Evolutionary conservation across 176 grass and related monocot species (phyloP).

Genomic region (Secale cereale): DNA sequence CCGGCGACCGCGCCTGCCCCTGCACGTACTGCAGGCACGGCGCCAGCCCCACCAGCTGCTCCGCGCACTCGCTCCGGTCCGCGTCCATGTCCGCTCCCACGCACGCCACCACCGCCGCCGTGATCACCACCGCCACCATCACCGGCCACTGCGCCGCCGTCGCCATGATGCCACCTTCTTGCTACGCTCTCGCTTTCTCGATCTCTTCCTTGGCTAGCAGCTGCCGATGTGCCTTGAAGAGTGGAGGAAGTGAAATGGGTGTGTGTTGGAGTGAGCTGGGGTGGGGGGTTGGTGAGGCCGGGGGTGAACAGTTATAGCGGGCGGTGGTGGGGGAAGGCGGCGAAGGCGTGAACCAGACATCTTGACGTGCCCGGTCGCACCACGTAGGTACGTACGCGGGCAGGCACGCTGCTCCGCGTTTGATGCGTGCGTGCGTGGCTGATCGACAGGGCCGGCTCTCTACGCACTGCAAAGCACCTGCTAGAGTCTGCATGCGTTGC

Average conservation of each 20-base stretch:
- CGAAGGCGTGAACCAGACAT: not conserved
- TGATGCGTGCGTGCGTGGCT: not conserved
- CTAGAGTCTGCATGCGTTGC: not conserved
- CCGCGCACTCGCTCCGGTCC: constrained; percentile 75
- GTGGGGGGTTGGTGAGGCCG: not conserved
- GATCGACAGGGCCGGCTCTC: no score
- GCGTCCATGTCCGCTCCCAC: constrained; percentile 43
- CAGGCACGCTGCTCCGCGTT: no score
- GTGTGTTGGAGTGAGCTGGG: not conserved
- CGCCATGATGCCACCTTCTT: not conserved
- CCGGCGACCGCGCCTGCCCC: constrained; percentile 49
- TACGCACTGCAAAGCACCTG: no score
- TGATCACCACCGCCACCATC: not conserved
- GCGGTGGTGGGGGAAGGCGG: not conserved
- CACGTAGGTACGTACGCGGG: not conserved
- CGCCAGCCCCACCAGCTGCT: constrained; percentile 65
- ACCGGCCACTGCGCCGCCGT: not conserved
- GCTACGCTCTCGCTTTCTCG: not conserved
- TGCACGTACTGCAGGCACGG: constrained; percentile 91
- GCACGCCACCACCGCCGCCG: accelerated
- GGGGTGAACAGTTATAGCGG: not conserved
- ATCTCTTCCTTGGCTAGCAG: not conserved
- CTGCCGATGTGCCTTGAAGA: not conserved
- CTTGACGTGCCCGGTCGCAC: not conserved
- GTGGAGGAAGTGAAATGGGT: not conserved